Percentiles rank a stretch among this genome's conserved stretches.
These are phyloP conservation scores for Isabelozyma heimii DNA, from an alignment of 805 yeast species.

Conservation along the genomic window DNA sequence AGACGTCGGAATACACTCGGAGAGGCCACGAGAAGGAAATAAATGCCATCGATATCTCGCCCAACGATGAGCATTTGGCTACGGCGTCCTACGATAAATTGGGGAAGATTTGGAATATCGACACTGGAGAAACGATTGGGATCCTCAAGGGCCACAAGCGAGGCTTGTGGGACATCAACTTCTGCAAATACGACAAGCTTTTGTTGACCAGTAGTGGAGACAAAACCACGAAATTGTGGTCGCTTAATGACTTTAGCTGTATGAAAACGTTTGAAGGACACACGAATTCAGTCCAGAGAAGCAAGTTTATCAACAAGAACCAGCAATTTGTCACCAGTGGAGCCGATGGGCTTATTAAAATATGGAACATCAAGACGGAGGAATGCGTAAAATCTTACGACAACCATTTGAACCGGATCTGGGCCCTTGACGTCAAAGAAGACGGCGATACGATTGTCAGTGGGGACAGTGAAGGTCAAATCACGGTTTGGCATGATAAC, in stretches of 20 bases:
- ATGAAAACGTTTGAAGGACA: conserved; percentile 89
- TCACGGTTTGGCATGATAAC: conserved; percentile 85
- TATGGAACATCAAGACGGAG: conserved; percentile 72
- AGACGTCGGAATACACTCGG: conserved; percentile 80
- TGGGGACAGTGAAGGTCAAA: conserved; percentile 94
- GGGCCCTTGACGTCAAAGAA: conserved; percentile 74
- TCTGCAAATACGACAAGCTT: conserved; percentile 75
- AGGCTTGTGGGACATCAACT: conserved; percentile 89
- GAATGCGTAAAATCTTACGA: conserved; percentile 85
- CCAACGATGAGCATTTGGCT: conserved; percentile 83
- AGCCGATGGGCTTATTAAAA: conserved; percentile 90
- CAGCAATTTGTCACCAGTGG: conserved; percentile 76
- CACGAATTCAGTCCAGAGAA: conserved; percentile 86
- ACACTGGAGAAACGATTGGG: conserved; percentile 84
- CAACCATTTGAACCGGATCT: conserved; percentile 88
- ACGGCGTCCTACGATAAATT: conserved; percentile 94
- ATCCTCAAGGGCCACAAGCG: conserved; percentile 87
- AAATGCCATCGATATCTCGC: conserved; percentile 85
- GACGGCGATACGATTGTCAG: conserved; percentile 71
- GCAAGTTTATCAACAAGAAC: conserved; percentile 62
- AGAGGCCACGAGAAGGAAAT: conserved; percentile 97
- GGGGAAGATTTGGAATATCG: conserved; percentile 84
- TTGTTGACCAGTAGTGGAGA: conserved; percentile 90
- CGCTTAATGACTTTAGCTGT: conserved; percentile 72
- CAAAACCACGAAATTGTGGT: conserved; percentile 88